Conservation (phyloP, 345 rosid species). For the Brassica cretica region DNA sequence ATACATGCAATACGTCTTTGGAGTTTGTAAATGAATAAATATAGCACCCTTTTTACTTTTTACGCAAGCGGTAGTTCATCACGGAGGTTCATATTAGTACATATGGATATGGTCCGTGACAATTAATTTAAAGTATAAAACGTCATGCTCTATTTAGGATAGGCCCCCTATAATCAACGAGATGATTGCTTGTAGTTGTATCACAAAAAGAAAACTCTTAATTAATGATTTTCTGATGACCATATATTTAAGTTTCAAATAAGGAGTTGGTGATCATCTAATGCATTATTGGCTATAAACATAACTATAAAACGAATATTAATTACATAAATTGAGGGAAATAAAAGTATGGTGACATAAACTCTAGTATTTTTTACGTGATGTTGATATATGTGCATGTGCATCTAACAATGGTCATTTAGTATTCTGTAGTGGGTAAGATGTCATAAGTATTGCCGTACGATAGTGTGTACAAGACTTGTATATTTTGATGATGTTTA, state of each 20-base stretch:
- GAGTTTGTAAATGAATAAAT: constrained; percentile 16
- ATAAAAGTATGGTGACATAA: constrained; percentile 2
- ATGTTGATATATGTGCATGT: not conserved
- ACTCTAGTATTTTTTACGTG: not conserved
- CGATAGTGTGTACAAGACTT: constrained; percentile 14
- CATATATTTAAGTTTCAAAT: constrained; percentile 5
- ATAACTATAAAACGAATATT: not conserved
- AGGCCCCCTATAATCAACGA: constrained; percentile 1
- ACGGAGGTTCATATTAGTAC: constrained; percentile 32
- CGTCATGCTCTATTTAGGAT: constrained; percentile 11
- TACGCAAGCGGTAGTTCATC: constrained; percentile 29
- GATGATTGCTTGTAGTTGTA: constrained; percentile 32
- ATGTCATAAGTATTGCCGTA: constrained; percentile 22
- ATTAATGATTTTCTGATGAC: constrained; percentile 8
- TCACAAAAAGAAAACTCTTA: not conserved
- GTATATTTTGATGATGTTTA: not conserved
- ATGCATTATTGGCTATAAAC: constrained; percentile 16
- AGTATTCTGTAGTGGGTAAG: constrained; percentile 27
- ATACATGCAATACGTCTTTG: constrained; percentile 20
- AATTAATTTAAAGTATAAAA: not conserved
- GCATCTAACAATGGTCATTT: constrained; percentile 8
- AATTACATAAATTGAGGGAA: not conserved
- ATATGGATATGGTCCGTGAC: constrained; percentile 30
- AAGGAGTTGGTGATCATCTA: constrained; percentile 21
- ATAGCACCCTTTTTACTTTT: not conserved